Percentiles rank a stretch among this genome's conserved stretches.
Evolutionary conservation across 495 filamentous ascomycete species (phyloP).

Genomic region (Podospora fimiseda): DNA sequence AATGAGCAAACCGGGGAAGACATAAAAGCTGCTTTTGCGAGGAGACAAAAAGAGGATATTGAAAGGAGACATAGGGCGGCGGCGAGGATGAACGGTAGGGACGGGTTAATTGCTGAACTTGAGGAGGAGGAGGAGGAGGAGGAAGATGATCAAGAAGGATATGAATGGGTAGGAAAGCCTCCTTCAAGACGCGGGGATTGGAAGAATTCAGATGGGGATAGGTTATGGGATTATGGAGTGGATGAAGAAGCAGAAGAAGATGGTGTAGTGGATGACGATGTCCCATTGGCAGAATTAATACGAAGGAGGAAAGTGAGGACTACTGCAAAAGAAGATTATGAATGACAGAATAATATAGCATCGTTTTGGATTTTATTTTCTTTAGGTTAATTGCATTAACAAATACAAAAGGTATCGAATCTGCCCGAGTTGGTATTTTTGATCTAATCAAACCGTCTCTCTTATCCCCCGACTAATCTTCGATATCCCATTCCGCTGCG

Average conservation of each 20-base stretch:
- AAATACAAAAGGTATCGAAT: not conserved
- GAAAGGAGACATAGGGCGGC: conserved; percentile 20
- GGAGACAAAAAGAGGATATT: conserved; percentile 41
- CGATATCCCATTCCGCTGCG: too few species aligned
- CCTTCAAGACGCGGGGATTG: too few species aligned
- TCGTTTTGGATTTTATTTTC: too few species aligned
- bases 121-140: conserved; percentile 42
- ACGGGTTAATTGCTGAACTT: conserved; percentile 32
- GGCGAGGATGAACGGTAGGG: conserved; percentile 27
- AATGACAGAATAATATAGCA: not conserved
- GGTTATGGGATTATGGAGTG: conserved; percentile 82
- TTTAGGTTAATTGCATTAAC: too few species aligned
- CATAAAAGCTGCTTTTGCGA: conserved; percentile 29
- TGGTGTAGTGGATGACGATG: conserved; percentile 55
- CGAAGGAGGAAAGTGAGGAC: conserved; percentile 44
- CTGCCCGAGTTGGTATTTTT: not conserved
- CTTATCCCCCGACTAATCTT: too few species aligned
- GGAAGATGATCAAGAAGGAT: conserved; percentile 19
- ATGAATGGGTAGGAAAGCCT: conserved; percentile 47
- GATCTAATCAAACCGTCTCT: too few species aligned
- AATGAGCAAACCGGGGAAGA: conserved; percentile 11
- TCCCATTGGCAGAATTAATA: conserved; percentile 67
- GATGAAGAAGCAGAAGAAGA: conserved; percentile 77
- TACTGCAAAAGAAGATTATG: conserved; percentile 20
- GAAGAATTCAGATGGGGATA: conserved; percentile 80